Evolutionary conservation across 2,329 filamentous ascomycete species (phyloP), one percentile per base, ranked within the genome.

Genomic region (Phyllosticta capitalensis): DNA sequence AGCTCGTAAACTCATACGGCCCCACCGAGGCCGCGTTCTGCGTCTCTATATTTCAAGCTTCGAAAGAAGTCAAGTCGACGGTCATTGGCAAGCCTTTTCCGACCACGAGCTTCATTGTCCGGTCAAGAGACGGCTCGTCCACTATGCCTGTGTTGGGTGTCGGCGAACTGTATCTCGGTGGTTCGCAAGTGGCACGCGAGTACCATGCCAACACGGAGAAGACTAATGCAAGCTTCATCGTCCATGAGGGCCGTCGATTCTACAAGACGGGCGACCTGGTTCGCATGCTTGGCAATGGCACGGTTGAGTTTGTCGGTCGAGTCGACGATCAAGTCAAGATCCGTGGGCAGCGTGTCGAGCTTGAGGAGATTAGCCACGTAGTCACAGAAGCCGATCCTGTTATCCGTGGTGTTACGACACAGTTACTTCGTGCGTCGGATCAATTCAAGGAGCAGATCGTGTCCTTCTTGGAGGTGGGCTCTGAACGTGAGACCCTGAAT

Each of bases 101-200:
- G 24, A 72, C 70, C 6, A 74, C 74, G 9, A 72, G 70, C 12
- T 75, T 77, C 55, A 68, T 68, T 3, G 63, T 77, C 5, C 67
- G 75, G 28, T 64, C 72, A 1, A 54, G 63, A 20, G 56, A 70
- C 20, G 67, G 68, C 7, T 63, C 69, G 24, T 64, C 64, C 14
- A 65, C 68, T 9, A 59, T 76, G 22, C 74, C 75, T n/a, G 54
- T 71, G 1, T 68, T 76, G 56, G 71, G 72, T 10, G 63, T 70
- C 6, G 76, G 76, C 9, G 77, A 80, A 64, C 66, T 80, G 14
- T 76, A 73, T 52, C 75, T 79, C 53, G 74, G 75, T 49, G 77
- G 77, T 10, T 67, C 72, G 9, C 77, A 79, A 63, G 66, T 79
- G 4, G 77, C 76, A 19, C 67, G 74, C 48, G 76, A 73, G 12